A percentile compares a stretch with the other conserved stretches of the same genome.
These are phyloP conservation scores for Trapa incisa DNA, from an alignment of 345 rosid genomes.

Conservation along the genomic window DNA sequence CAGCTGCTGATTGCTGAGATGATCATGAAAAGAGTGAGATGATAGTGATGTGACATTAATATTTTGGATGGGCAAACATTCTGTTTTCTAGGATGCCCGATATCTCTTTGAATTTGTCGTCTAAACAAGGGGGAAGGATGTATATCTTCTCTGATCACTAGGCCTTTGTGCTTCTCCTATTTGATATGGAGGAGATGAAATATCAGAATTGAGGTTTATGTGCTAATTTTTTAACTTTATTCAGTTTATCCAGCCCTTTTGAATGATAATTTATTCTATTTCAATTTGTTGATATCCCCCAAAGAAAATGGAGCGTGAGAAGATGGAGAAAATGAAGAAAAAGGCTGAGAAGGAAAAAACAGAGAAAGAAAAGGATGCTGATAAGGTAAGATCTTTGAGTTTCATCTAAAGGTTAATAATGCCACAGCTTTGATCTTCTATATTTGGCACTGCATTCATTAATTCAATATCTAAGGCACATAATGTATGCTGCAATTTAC, in stretches of 20 bases:
- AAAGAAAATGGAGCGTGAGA: constrained; percentile 89
- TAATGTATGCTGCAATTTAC: too few relatives aligned
- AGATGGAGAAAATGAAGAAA: constrained; percentile 42
- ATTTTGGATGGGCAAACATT: neutral
- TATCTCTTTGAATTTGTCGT: neutral
- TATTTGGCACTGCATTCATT: too few relatives aligned
- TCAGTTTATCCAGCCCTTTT: neutral
- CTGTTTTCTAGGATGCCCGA: too few relatives aligned
- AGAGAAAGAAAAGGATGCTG: constrained; percentile 36
- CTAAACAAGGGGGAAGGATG: neutral
- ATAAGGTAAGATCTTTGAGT: constrained; percentile 28
- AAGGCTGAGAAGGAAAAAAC: constrained; percentile 51
- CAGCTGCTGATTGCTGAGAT: neutral
- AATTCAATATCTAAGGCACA: too few relatives aligned
- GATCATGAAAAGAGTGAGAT: neutral
- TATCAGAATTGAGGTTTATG: neutral
- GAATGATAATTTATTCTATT: neutral
- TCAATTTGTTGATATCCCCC: constrained; percentile 4
- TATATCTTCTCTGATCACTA: neutral
- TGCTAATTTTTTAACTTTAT: neutral
- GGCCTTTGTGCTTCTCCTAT: neutral
- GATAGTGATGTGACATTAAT: neutral
- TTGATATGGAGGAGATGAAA: neutral
- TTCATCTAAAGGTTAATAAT: neutral
- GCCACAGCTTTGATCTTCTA: too few relatives aligned